Base-by-base conservation (phyloP, 352 stramenopile genomes). In the Thalassiosira hispida region DNA sequence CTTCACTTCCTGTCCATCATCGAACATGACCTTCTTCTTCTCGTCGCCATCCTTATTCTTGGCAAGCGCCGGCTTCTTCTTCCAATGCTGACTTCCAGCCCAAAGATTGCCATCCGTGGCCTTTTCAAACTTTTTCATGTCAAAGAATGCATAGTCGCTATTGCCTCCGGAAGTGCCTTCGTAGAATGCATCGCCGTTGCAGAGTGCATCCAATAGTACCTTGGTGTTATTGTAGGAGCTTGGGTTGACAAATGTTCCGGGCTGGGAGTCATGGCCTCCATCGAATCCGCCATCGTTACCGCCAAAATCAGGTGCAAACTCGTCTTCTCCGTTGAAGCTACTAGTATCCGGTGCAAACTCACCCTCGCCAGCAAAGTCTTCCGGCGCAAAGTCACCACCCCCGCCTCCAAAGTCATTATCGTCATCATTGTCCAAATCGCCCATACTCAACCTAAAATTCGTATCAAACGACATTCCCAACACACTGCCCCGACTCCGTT, bases 81-180 rank as follows among this genome's bases (percentile, higher is more conserved):
- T 94, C 89, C 89, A 94, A 79, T 94, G 87, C 9, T 80, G 56
- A 33, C 85, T 78, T 73, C 89, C 89, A 42, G 87, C 89, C 89
- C 89, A 94, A 12, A 79, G 52, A 69, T 94, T 94, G 4, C 84
- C 79, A 27, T 77, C 42, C 14, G 78, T 86, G 22, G 80, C 64
- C 70, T 81, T 88, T 42, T 83, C 74, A 42, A 93, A 70, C 33
- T 86, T 85, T 44, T 87, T 73, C 11, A 73, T 62, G 55, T 86
- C 83, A 63, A 93, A 91, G 44, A 79, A 93, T 27, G 85, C 73
- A 56, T 88, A 92, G 20, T 89, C 56, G 33, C 61, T 80, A 29
- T 68, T 75, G 14, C 62, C 73, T 47, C 81, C 71, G 22, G 29
- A 59, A 4, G 29, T 64, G 35, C 61, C 65, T 31, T 77, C 74